Evolutionary conservation across 2,329 filamentous ascomycete genomes (phyloP).

Genomic region (Venturia nashicola): DNA sequence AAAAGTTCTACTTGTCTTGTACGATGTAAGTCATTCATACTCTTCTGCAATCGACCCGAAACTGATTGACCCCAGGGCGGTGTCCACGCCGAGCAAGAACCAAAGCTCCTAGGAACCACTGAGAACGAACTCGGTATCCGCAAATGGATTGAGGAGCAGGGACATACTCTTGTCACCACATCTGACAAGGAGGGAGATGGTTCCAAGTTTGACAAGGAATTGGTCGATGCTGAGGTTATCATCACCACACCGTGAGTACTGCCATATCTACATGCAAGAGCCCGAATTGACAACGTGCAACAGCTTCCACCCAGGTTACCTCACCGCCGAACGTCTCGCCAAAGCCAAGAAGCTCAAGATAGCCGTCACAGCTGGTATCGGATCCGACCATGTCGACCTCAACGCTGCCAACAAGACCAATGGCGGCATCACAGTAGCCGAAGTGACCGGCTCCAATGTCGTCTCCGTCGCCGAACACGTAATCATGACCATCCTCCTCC

Average conservation of each 20-base stretch:
- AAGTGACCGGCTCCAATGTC: slow-evolving; percentile 97
- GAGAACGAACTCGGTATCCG: slow-evolving; percentile 97
- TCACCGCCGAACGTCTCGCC: slow-evolving; percentile 87
- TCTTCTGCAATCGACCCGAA: not conserved
- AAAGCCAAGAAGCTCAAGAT: slow-evolving; percentile 99
- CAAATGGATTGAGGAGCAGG: slow-evolving; percentile 95
- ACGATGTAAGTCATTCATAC: slow-evolving; percentile 55
- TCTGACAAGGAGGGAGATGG: slow-evolving; percentile 93
- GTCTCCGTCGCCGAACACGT: slow-evolving; percentile 98
- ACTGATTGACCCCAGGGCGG: slow-evolving; percentile 41
- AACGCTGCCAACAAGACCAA: slow-evolving; percentile 97
- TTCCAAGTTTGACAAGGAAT: slow-evolving; percentile 89
- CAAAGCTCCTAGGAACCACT: slow-evolving; percentile 80
- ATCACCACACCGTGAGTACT: slow-evolving; percentile 81
- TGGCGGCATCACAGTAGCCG: slow-evolving; percentile 89
- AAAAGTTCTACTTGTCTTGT: slow-evolving; percentile 89
- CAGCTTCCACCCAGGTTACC: slow-evolving; percentile 96
- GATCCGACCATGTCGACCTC: slow-evolving; percentile 95
- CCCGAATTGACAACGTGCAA: not conserved
- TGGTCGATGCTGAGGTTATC: slow-evolving; percentile 95
- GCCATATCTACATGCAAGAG: not conserved
- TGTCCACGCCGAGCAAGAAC: slow-evolving; percentile 80
- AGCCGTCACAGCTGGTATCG: slow-evolving; percentile 92
- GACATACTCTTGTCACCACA: slow-evolving; percentile 92
- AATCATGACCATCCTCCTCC: slow-evolving; percentile 92